Conservation (phyloP, 768 basidiomycete genomes). For the Paxillus ammoniavirescens region DNA sequence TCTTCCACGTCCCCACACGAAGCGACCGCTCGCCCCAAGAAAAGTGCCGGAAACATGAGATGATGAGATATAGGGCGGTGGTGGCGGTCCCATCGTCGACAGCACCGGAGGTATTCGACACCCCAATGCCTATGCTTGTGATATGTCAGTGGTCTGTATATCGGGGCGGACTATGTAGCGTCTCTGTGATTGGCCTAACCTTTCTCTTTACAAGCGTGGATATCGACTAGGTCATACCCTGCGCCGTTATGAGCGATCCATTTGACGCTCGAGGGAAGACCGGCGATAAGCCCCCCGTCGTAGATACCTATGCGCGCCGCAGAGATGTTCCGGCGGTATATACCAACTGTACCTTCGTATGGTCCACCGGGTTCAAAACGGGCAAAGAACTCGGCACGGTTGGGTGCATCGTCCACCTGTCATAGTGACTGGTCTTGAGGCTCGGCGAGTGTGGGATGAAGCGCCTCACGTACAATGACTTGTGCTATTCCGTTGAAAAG, state of each 20-base stretch:
- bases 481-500: slow-evolving; percentile 69
- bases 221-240: slow-evolving; percentile 83
- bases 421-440: background rate
- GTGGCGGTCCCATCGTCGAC: slow-evolving; percentile 87
- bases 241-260: slow-evolving; percentile 91
- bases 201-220: slow-evolving; percentile 65
- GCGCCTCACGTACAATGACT: slow-evolving; percentile 59
- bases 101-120: slow-evolving; percentile 82
- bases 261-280: slow-evolving; percentile 60
- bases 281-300: slow-evolving; percentile 52
- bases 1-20: background rate
- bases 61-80: slow-evolving; percentile 73
- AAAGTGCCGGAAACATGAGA: slow-evolving; percentile 70
- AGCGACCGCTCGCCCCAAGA: slow-evolving; percentile 51
- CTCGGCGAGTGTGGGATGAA: background rate
- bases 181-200: slow-evolving; percentile 37
- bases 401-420: slow-evolving; percentile 39
- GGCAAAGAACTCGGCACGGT: slow-evolving; percentile 44
- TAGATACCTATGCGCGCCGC: slow-evolving; percentile 45
- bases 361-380: slow-evolving; percentile 43
- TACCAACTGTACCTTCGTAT: slow-evolving; percentile 47
- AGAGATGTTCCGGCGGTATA: slow-evolving; percentile 50
- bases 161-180: background rate
- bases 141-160: background rate
- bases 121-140: slow-evolving; percentile 52